Percentiles rank a stretch among this genome's conserved stretches.
Evolutionary conservation across 1,139 yeast genomes (phyloP).

Genomic region (Candida neerlandica): DNA sequence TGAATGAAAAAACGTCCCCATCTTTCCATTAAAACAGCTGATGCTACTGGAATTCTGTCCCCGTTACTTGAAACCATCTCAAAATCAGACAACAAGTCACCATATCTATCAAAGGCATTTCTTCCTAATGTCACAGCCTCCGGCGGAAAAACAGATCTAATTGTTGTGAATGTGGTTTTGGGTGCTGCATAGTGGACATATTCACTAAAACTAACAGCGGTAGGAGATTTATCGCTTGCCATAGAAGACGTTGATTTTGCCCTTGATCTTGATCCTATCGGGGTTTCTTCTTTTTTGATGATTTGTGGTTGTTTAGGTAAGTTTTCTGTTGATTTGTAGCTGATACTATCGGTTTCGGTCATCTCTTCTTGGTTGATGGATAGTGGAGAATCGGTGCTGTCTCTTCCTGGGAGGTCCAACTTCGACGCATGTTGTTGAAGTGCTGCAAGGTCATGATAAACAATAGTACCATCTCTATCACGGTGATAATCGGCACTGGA

Average conservation of each 20-base stretch:
- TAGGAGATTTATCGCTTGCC: conserved; percentile 19
- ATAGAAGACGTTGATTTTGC: conserved; percentile 15
- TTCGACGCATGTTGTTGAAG: background rate
- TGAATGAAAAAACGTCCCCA: conserved; percentile 76
- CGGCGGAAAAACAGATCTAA: conserved; percentile 70
- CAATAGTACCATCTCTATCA: conserved; percentile 25
- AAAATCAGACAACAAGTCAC: conserved; percentile 66
- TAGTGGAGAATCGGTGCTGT: conserved; percentile 2
- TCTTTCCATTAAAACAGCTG: conserved; percentile 61
- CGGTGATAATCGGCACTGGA: conserved; percentile 29
- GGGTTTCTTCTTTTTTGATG: conserved; percentile 7
- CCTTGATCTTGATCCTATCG: conserved; percentile 10
- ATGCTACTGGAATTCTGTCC: conserved; percentile 62
- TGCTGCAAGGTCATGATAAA: conserved; percentile 16
- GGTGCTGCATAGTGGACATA: conserved; percentile 81
- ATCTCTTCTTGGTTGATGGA: conserved; percentile 16
- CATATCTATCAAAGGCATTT: conserved; percentile 69
- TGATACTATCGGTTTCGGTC: conserved; percentile 23
- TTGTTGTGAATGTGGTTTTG: conserved; percentile 62
- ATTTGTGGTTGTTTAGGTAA: background rate
- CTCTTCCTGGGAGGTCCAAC: background rate
- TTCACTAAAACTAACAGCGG: conserved; percentile 56
- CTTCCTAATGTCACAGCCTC: conserved; percentile 77
- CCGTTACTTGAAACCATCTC: conserved; percentile 71
- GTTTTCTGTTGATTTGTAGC: conserved; percentile 9